phyloP scores from a whole-genome alignment of 192 early-diverging fungal genomes.

The Backusella westeae region DNA sequence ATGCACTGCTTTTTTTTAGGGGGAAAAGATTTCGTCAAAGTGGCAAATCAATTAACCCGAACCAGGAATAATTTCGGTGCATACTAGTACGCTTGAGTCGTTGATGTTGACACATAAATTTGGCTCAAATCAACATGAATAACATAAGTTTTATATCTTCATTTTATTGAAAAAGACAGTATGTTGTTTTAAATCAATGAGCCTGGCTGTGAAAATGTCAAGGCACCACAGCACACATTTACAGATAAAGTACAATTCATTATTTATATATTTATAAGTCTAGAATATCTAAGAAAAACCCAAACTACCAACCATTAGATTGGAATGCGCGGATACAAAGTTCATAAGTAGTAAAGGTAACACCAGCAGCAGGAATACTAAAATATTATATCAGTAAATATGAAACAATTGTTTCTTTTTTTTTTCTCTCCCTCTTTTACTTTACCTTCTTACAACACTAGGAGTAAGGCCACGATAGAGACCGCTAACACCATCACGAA shows the following conservation, averaged over 20 bases:
- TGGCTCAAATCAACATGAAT: too few relatives aligned
- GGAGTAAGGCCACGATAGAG: constrained; percentile 70
- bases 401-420: background rate
- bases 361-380: constrained; percentile 75
- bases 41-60: too few relatives aligned
- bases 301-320: constrained; percentile 2
- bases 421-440: background rate
- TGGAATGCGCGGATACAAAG: constrained; percentile 47
- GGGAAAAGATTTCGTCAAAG: too few relatives aligned
- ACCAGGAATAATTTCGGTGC: too few relatives aligned
- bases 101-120: too few relatives aligned
- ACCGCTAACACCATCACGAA: constrained; percentile 54
- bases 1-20: too few relatives aligned
- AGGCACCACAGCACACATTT: background rate
- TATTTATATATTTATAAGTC: background rate
- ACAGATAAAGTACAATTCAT: background rate
- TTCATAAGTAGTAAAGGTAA: constrained; percentile 77
- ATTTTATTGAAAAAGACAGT: too few relatives aligned
- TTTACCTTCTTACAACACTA: constrained; percentile 45
- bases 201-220: too few relatives aligned
- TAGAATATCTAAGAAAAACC: background rate
- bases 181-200: too few relatives aligned
- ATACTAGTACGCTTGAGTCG: too few relatives aligned
- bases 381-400: background rate
- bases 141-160: too few relatives aligned